These are phyloP conservation scores for Clitopilus hobsonii DNA, from an alignment of 768 basidiomycete species.

Conservation along the genomic window DNA sequence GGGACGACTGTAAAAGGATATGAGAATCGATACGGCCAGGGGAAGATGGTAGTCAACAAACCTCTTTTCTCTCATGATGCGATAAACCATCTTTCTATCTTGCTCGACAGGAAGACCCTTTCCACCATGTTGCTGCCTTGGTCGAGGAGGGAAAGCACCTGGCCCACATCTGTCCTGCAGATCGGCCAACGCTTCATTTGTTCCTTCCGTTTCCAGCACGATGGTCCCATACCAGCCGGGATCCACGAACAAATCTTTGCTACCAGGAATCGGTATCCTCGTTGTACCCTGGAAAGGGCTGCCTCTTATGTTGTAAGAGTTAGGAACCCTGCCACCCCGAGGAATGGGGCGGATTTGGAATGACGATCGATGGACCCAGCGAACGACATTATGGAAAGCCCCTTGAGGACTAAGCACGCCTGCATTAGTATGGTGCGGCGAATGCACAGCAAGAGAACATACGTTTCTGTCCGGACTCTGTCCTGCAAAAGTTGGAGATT, in stretches of 20 bases:
- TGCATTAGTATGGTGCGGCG: slow-evolving; percentile 6
- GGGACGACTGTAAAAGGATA: slow-evolving; percentile 47
- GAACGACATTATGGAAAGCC: slow-evolving; percentile 72
- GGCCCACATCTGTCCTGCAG: slow-evolving; percentile 69
- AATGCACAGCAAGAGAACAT: slow-evolving; percentile 26
- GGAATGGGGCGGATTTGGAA: slow-evolving; percentile 59
- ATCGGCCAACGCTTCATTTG: slow-evolving; percentile 79
- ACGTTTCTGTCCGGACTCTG: slow-evolving; percentile 77
- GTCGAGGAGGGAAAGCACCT: slow-evolving; percentile 60
- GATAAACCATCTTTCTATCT: slow-evolving; percentile 54
- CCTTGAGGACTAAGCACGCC: slow-evolving; percentile 64
- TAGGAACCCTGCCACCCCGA: slow-evolving; percentile 23
- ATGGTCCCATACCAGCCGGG: slow-evolving; percentile 81
- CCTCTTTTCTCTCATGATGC: slow-evolving; percentile 79
- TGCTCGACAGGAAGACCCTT: slow-evolving; percentile 25
- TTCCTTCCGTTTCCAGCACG: slow-evolving; percentile 83
- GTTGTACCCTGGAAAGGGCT: slow-evolving; percentile 15
- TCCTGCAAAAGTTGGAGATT: slow-evolving; percentile 78
- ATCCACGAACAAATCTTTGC: slow-evolving; percentile 60
- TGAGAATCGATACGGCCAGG: background rate
- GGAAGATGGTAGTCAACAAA: slow-evolving; percentile 20
- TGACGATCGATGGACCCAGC: slow-evolving; percentile 80
- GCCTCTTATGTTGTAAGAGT: slow-evolving; percentile 21
- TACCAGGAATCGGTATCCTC: slow-evolving; percentile 51
- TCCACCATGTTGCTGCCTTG: slow-evolving; percentile 32